Evolutionary conservation across 176 grass and related monocot genomes (phyloP).

Genomic region (Oryza meridionalis): DNA sequence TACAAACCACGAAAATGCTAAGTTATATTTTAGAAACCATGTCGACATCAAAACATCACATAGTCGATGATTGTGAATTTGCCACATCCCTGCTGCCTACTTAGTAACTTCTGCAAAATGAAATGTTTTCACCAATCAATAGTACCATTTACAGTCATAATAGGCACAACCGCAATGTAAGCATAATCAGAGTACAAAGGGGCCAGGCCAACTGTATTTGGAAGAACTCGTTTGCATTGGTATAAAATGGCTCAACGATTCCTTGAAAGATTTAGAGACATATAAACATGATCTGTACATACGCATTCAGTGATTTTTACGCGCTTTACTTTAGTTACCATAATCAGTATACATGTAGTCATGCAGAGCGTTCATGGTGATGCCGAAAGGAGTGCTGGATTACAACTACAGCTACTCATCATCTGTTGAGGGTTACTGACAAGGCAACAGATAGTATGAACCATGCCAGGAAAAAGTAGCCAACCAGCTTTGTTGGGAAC

Average conservation of each 20-base stretch:
- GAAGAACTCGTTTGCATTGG: not conserved
- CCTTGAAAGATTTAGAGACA: not conserved
- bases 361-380: not conserved
- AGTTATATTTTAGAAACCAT: too few relatives aligned
- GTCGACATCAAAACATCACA: too few relatives aligned
- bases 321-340: not conserved
- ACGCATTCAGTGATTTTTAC: not conserved
- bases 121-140: not conserved
- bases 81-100: not conserved
- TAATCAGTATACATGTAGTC: not conserved
- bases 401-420: constrained; percentile 39
- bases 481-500: constrained; percentile 73
- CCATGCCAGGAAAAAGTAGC: constrained; percentile 75
- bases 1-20: too few relatives aligned
- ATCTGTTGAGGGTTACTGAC: constrained; percentile 78
- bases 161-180: not conserved
- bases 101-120: not conserved
- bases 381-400: not conserved
- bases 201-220: not conserved
- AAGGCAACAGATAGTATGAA: constrained; percentile 66
- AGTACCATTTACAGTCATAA: not conserved
- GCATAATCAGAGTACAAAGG: not conserved
- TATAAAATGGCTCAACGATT: not conserved
- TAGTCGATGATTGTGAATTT: too few relatives aligned
- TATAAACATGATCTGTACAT: constrained; percentile 20